Conservation (phyloP, 345 rosid genomes). For the Eucalyptus marginata region DNA sequence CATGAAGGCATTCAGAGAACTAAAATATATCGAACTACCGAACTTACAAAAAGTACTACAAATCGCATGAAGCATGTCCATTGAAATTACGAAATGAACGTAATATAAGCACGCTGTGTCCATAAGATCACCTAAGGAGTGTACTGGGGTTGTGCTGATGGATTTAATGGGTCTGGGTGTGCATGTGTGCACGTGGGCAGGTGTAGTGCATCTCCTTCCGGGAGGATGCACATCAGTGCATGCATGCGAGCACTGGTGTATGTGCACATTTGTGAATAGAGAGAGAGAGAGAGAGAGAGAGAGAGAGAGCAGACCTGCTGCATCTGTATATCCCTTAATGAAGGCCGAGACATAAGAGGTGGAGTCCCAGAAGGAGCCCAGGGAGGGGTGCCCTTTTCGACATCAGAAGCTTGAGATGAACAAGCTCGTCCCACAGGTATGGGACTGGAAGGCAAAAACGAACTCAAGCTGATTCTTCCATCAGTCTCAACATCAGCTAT, state of each 20-base stretch:
- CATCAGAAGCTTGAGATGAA: conserved; percentile 35
- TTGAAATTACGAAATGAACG: background rate
- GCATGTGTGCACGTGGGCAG: background rate
- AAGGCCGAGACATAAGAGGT: conserved; percentile 55
- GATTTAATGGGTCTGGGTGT: background rate
- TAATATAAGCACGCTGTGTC: background rate
- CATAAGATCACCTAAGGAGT: background rate
- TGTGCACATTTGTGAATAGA: background rate
- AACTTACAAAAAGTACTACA: background rate
- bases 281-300: background rate
- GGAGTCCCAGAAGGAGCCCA: conserved; percentile 87
- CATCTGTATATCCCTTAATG: conserved; percentile 90
- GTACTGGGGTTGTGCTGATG: background rate
- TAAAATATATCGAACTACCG: background rate
- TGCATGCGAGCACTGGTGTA: background rate
- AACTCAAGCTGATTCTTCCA: conserved; percentile 57
- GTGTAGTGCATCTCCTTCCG: background rate
- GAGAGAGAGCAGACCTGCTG: conserved; percentile 48
- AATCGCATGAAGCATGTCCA: background rate
- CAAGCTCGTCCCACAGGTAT: conserved; percentile 43
- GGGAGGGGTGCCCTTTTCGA: conserved; percentile 70
- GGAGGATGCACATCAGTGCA: background rate
- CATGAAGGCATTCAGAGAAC: background rate
- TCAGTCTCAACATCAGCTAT: conserved; percentile 7
- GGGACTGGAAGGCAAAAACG: conserved; percentile 67